Conservation (phyloP, 441 rosid genomes). For the Adansonia rubrostipa region DNA sequence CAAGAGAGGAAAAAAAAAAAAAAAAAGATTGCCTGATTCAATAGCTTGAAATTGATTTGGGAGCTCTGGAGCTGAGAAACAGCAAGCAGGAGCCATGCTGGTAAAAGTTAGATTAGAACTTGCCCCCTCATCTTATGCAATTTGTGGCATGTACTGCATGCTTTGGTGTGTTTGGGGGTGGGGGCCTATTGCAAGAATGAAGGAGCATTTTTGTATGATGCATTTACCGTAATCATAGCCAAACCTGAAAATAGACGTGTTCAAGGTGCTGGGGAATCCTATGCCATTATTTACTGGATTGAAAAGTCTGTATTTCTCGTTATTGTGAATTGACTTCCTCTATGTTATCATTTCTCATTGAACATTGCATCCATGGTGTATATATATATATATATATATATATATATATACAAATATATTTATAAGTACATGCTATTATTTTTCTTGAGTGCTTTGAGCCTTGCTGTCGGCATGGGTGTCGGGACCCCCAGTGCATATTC, state of each 20-base stretch:
- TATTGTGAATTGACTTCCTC: slow-evolving; percentile 61
- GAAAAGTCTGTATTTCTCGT: slow-evolving; percentile 42
- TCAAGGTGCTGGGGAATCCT: slow-evolving; percentile 51
- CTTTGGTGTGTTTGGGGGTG: slow-evolving; percentile 5
- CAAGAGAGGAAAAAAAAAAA: slow-evolving; percentile 15
- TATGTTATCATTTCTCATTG: slow-evolving; percentile 41
- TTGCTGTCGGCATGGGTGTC: slow-evolving; percentile 32
- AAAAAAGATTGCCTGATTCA: slow-evolving; percentile 54
- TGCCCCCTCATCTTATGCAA: slow-evolving; percentile 46
- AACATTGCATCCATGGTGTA: slow-evolving; percentile 58
- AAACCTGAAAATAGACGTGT: slow-evolving; percentile 42
- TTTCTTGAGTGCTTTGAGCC: slow-evolving; percentile 42
- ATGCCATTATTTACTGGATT: slow-evolving; percentile 39
- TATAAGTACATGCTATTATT: slow-evolving; percentile 34
- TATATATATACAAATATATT: background rate
- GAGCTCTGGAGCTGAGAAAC: slow-evolving; percentile 34
- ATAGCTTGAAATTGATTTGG: slow-evolving; percentile 41
- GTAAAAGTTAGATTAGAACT: slow-evolving; percentile 40
- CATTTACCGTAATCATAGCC: slow-evolving; percentile 41
- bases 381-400: no score
- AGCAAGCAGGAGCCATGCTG: slow-evolving; percentile 48
- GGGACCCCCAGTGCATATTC: slow-evolving; percentile 34
- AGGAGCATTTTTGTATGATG: slow-evolving; percentile 33
- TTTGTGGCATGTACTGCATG: slow-evolving; percentile 27
- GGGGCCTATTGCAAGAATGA: slow-evolving; percentile 26